Evolutionary conservation across 495 filamentous ascomycete genomes (phyloP), one percentile per base, ranked within the genome.

Genomic region (Aspergillus funiculosus): DNA sequence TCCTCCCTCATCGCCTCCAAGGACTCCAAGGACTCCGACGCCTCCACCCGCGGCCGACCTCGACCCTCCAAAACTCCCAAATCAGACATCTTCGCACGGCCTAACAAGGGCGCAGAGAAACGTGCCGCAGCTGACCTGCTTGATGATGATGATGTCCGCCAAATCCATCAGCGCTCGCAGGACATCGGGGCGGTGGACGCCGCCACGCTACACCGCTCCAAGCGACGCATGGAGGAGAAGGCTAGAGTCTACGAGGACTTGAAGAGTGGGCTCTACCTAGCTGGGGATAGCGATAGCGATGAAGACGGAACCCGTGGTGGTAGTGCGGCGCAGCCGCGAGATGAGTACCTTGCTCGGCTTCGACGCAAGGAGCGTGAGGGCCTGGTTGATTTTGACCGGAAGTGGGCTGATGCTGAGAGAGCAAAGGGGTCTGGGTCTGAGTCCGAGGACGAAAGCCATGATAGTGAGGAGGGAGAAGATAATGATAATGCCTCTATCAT

Each of bases 371-470:
- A 73, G 42, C 63, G 66, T 39, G 77, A 75, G 55, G 77, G 64
- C 6, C 66, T 91, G 15, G 82, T 98, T 0, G 92, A 98, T 68
- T 98, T 97, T 58, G 90, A 96, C 64, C 72, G 80, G 31, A 98
- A 97, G 64, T 95, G 91, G 88, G 87, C 82, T 0, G 87, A 94
- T 53, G 61, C 65, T 28, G 60, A 80, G 32, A 63, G 64, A 8
- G 68, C 70, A 9, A 57, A 60, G 10, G 58, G 46, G 10, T 62
- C 60, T 9, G 29, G 35, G 20, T 26, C 19, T 1, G 48, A 51
- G 58, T 26, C 71, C 13, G 65, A 69, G 10, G 68, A 63, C 1
- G 56, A 56, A 17, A 54, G 25, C 7, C 53, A 39, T 2, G 63
- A 64, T 0, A 61, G 59, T 0, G 64, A 58, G 0, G 71, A 66